Conservation (phyloP, 2,329 filamentous ascomycete species). For the Phaeophleospora eucalypticola region DNA sequence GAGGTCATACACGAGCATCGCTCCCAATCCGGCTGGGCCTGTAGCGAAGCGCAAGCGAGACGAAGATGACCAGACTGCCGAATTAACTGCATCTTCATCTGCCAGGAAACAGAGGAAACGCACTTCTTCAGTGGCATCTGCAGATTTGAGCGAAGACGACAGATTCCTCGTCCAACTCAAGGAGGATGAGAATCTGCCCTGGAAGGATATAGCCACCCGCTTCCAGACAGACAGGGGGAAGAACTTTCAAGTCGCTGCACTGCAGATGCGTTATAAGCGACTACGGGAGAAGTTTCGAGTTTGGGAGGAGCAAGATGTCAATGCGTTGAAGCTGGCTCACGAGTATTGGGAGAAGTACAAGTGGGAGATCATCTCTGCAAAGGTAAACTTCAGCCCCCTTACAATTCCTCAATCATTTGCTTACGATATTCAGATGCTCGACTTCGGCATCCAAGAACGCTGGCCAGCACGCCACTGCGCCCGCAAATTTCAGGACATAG, state of each 20-base stretch:
- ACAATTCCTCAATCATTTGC: conserved; percentile 1
- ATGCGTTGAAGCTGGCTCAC: conserved; percentile 47
- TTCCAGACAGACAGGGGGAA: conserved; percentile 49
- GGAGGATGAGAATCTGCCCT: conserved; percentile 50
- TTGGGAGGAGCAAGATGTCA: conserved; percentile 50
- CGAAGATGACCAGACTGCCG: conserved; percentile 30
- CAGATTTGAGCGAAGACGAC: conserved; percentile 50
- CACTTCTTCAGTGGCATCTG: conserved; percentile 33
- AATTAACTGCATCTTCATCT: conserved; percentile 17
- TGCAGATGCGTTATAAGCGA: conserved; percentile 54
- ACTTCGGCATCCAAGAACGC: conserved; percentile 48
- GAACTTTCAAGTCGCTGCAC: conserved; percentile 47
- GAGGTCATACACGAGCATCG: conserved; percentile 42
- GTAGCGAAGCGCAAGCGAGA: conserved; percentile 37
- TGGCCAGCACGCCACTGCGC: conserved; percentile 50
- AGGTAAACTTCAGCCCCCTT: conserved; percentile 35
- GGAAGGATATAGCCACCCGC: conserved; percentile 52
- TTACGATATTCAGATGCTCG: conserved; percentile 50
- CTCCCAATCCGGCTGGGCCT: conserved; percentile 38
- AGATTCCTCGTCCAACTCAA: conserved; percentile 48
- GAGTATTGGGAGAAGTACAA: conserved; percentile 53
- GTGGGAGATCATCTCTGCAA: conserved; percentile 51
- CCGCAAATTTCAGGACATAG: conserved; percentile 50
- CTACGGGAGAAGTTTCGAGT: conserved; percentile 48
- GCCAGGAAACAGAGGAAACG: conserved; percentile 35